These are phyloP conservation scores for Penicillium manginii DNA, from an alignment of 495 filamentous ascomycete species.

Conservation along the genomic window DNA sequence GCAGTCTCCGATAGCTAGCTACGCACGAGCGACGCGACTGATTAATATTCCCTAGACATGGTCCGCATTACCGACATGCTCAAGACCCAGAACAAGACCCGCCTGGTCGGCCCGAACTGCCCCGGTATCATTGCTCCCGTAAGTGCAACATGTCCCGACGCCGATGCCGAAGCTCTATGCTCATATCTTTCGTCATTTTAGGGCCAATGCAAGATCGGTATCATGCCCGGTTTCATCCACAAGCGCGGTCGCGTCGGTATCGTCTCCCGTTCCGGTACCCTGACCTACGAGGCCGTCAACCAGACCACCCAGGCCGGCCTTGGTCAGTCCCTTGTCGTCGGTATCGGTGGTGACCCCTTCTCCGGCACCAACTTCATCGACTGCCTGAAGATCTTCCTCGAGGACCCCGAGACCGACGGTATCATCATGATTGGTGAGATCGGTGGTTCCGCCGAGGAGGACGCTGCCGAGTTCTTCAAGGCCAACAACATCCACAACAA, in stretches of 20 bases:
- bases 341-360: conserved; percentile 98
- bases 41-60: conserved; percentile 73
- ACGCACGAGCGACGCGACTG: conserved; percentile 20
- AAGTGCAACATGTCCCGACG: conserved; percentile 30
- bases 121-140: conserved; percentile 93
- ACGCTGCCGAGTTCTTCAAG: conserved; percentile 94
- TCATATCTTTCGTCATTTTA: conserved; percentile 35
- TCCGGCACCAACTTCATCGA: conserved; percentile 99
- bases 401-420: conserved; percentile 95
- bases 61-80: conserved; percentile 98
- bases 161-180: conserved; percentile 1
- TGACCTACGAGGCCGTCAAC: conserved; percentile 99
- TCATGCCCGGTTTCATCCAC: conserved; percentile 99
- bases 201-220: conserved; percentile 99
- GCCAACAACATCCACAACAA: conserved; percentile 89
- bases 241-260: conserved; percentile 98
- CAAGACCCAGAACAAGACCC: conserved; percentile 96
- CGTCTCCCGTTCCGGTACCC: conserved; percentile 95
- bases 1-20: conserved; percentile 23
- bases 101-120: conserved; percentile 96
- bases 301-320: conserved; percentile 97
- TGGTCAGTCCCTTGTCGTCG: conserved; percentile 96
- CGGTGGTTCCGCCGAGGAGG: conserved; percentile 95
- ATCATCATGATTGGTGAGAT: conserved; percentile 99
- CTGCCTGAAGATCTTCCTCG: conserved; percentile 94